Base-by-base conservation (phyloP, 257 asterid species). In the Eucommia ulmoides region DNA sequence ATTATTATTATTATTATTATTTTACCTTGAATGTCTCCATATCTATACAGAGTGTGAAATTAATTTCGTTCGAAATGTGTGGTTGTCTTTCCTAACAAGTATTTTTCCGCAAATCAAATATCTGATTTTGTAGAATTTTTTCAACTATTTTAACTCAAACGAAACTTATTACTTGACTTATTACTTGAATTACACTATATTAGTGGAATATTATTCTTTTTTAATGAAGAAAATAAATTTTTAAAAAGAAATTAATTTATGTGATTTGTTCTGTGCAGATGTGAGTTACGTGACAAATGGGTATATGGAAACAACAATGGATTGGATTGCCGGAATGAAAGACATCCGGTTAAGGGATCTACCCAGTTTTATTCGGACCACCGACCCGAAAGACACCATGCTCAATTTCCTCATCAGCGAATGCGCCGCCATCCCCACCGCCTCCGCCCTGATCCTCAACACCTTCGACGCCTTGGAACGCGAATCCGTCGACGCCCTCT, bases 321-420 rank as follows among this genome's bases (percentile, higher is more conserved):
- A 65, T 9, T 63, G 73, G 73, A 26, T 70, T 10, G 65, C 70
- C 0, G 88, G 88, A 47, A 74, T 73, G 72, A 63, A 68, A 20
- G 50, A 65, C 33, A 45, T 79, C 1, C 19, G 59, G n/a, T 35
- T 79, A 5, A 59, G 64, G 49, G 88, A 79, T 42, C 33, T 79
- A 24, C 84, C 88, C 2, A 58, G 76, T 19, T 79, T 76, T 68
- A 52, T 79, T 53, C 23, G 88, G 42, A 79, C 84, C 11, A 73
- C 77, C 0, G 74, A 74, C 12, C 54, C 42, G 0, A 51, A 70
- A 1, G 88, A 79, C 57, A 5, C 18, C 8, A 54, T 73, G 74
- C 18, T 79, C 33, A 70, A 79, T 19, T 79, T 73, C 51, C 7
- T 68, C 1, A 35, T 63, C 0, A 41, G 21, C 16, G 79, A 73